Evolutionary conservation across 257 asterid genomes (phyloP), one percentile per base, ranked within the genome.

Genomic region (Fraxinus excelsior): DNA sequence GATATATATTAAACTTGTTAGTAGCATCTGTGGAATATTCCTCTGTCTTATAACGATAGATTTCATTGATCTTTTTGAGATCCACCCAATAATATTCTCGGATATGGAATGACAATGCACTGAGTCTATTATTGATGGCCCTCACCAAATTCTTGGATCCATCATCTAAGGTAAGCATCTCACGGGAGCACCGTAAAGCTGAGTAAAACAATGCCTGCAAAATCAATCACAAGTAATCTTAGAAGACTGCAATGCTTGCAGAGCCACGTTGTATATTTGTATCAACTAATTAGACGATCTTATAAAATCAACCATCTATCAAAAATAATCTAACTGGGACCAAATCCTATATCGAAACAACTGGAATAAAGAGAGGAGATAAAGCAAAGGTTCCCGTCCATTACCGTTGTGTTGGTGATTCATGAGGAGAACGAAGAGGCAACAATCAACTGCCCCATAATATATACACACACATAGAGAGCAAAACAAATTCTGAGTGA

Each of bases 31-130:
- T 88, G 10, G 98, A 93, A 81, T 93, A 93, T 86, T 93, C 98
- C 85, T 93, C 98, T 0, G 98, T 93, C 87, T 93, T 93, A 46
- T 93, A 93, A 67, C 97, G 87, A 79, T 93, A 93, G 35, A 93
- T 93, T 79, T 93, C 98, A 65, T 93, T 93, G 74, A 93, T 91
- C 83, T 91, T 93, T 86, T 86, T 93, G 85, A 91, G 86, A 86
- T 93, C 98, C 35, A 91, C 97, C 97, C 97, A 93, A 78, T 93
- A 93, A 75, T 93, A 93, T 85, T 91, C 98, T 78, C 98, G 82
- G 58, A 93, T 90, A 86, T 93, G 98, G 78, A 93, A 93, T 35
- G 98, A 93, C 78, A 93, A 80, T 23, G 97, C 98, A 79, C 97
- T 93, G n/a, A 93, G 96, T 84, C 98, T 83, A 75, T 93, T 93